Evolutionary conservation across 73 alveolate species (phyloP).

Genomic region (Paramecium sonneborni): DNA sequence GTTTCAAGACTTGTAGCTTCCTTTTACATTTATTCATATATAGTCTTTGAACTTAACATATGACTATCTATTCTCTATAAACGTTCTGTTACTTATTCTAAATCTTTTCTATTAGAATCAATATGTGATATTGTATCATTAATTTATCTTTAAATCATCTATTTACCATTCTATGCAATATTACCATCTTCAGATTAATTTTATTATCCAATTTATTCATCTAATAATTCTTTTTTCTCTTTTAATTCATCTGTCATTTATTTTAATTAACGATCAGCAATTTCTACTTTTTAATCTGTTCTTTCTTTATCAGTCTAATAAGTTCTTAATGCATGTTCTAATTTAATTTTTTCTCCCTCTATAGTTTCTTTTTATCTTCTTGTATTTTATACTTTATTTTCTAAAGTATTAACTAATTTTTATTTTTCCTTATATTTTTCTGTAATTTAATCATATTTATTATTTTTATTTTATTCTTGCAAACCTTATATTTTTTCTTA

Average conservation of each 20-base stretch:
- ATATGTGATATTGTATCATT: conserved; percentile 6
- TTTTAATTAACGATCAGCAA: background rate
- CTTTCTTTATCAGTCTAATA: conserved; percentile 69
- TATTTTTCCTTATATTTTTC: conserved; percentile 63
- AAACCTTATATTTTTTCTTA: conserved; percentile 65
- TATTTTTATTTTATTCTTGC: conserved; percentile 73
- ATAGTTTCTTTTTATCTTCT: conserved; percentile 2
- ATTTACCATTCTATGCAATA: background rate
- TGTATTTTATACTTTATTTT: conserved; percentile 10
- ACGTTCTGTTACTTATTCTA: conserved; percentile 69
- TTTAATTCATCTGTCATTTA: background rate
- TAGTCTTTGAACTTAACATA: conserved; percentile 76
- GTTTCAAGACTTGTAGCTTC: conserved; percentile 69
- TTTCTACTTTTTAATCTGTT: conserved; percentile 55
- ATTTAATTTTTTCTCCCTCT: background rate
- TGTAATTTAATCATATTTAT: conserved; percentile 65
- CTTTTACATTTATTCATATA: conserved; percentile 70
- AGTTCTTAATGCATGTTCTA: conserved; percentile 36
- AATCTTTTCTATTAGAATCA: conserved; percentile 58
- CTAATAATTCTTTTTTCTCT: background rate
- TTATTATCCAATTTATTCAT: conserved; percentile 19
- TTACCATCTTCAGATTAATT: background rate
- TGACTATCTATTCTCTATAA: conserved; percentile 66
- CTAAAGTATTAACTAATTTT: conserved; percentile 51
- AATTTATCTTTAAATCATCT: conserved; percentile 15